Evolutionary conservation across 306 rosid genomes (phyloP), one percentile per base, ranked within the genome.

Genomic region (Sesbania bispinosa): DNA sequence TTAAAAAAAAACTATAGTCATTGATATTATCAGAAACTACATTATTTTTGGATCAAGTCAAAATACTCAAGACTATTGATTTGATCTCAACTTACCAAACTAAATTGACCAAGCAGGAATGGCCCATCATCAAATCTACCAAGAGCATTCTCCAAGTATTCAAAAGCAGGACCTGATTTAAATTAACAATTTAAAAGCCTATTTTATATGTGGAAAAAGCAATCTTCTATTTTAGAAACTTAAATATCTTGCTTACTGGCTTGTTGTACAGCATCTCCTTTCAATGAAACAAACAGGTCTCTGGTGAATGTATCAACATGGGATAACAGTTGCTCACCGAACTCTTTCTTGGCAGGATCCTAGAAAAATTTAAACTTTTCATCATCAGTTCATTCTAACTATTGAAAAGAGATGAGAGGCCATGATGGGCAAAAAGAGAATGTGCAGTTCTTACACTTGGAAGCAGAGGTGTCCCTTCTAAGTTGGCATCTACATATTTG

Each of bases 141-240:
- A 70, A 92, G 88, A 82, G 92, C 85, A 61, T 86, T 83, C 77
- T 92, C 98, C 83, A 92, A 60, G 78, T 78, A 86, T 68, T 89
- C 96, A 86, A 89, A 85, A 74, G 83, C 80, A 36, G 82, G 74
- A 58, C 80, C 94, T 89, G 77, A 30, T 67, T 41, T 27, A 73
- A 51, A 47, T 53, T 7, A 59, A 36, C 24, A 36, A 24, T 24
- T 76, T 21, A 26, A 64, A 20, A 62, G 18, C 2, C 20, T 32
- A 62, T 42, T n/a, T 19, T 57, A 19, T 3, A 9, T 47, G n/a
- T 52, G 4, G 79, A 73, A 9, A 29, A 6, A 8, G 32, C 14
- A 47, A 10, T 54, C 8, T 18, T 74, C 29, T 10, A 47, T 27
- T n/a, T 58, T 23, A 76, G 48, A 41, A 59, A 69, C 45, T 59